phyloP scores from a whole-genome alignment of 2,329 filamentous ascomycete genomes.

The Xylariaceae sp. region DNA sequence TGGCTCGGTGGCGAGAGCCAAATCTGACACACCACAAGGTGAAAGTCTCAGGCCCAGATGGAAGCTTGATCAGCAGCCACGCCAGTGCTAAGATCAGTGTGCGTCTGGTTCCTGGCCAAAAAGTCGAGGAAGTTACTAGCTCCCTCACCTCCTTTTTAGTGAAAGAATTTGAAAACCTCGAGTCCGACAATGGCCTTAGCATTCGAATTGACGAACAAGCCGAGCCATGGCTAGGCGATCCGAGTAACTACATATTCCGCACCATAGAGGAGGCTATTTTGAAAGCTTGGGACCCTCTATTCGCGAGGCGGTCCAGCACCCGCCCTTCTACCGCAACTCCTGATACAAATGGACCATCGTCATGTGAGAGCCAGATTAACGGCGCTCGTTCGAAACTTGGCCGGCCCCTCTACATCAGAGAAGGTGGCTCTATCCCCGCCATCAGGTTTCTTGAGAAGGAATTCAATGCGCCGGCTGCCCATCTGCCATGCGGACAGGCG shows the following conservation, averaged over 20 bases:
- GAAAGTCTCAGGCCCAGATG: conserved; percentile 86
- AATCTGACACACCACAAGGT: conserved; percentile 92
- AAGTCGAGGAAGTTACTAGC: conserved; percentile 70
- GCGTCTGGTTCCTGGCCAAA: conserved; percentile 89
- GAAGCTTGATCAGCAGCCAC: conserved; percentile 84
- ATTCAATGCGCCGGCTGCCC: conserved; percentile 83
- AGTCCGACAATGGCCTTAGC: conserved; percentile 74
- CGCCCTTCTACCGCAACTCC: conserved; percentile 12
- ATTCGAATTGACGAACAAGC: conserved; percentile 89
- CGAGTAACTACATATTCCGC: conserved; percentile 83
- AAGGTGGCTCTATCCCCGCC: conserved; percentile 91
- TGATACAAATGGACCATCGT: conserved; percentile 21
- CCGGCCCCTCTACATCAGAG: conserved; percentile 86
- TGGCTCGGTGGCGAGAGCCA: conserved; percentile 92
- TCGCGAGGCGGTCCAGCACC: conserved; percentile 21
- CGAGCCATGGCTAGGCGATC: conserved; percentile 93
- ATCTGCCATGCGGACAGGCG: conserved; percentile 90
- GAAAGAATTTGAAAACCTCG: conserved; percentile 66
- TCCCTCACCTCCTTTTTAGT: conserved; percentile 64
- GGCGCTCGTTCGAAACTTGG: conserved; percentile 36
- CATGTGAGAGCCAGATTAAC: neutral
- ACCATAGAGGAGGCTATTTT: conserved; percentile 83
- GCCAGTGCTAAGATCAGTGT: conserved; percentile 86
- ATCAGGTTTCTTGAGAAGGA: conserved; percentile 94
- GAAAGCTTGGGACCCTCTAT: conserved; percentile 70